Evolutionary conservation across 2,329 filamentous ascomycete species (phyloP), one percentile per base, ranked within the genome.

Genomic region (Lasiodiplodia gonubiensis): DNA sequence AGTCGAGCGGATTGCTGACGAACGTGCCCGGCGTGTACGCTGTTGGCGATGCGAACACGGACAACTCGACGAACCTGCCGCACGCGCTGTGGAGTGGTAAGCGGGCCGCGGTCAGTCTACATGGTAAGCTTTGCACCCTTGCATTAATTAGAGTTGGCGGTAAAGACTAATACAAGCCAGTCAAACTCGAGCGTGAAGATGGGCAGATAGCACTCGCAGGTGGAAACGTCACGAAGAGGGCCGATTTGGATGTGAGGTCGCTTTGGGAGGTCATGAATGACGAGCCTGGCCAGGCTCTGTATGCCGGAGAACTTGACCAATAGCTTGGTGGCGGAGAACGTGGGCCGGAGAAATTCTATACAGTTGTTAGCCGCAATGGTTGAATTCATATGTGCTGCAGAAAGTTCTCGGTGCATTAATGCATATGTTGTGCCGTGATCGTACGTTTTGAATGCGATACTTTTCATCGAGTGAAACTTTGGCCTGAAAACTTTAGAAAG

Each of bases 11-110:
- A 18, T 3, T 61, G 57, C 16, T 61, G 18, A 61, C 57, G 42
- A 61, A 61, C 12, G 57, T 61, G 42, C 42, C 57, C 0, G 57
- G 57, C 27, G 57, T 61, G 27, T 61, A 61, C 23, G 57, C 57
- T 3, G 57, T 61, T 4, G 57, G 42, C 6, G 57, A 61, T 18
- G 57, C 57, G 27, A 61, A 61, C 18, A 61, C 57, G 5, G 42
- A 61, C n/a, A 51, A 61, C 42, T 61, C 57, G 42, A 61, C 57
- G 42, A 51, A 61, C 12, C 7, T 61, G 18, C 57, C 57, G 57
- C 57, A 61, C 18, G 57, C 57, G 8, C 42, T 61, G 25, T 61
- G 57, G 57, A 61, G 57, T 30, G 57, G 57, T 4, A 61, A 61
- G 57, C 27, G 42, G 16, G 57, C 57, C 11, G 57, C 57, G 11